A percentile compares a stretch with the other conserved stretches of the same genome.
Evolutionary conservation across 2,329 filamentous ascomycete genomes (phyloP).

Genomic region (Arthrobotrys sinensis): DNA sequence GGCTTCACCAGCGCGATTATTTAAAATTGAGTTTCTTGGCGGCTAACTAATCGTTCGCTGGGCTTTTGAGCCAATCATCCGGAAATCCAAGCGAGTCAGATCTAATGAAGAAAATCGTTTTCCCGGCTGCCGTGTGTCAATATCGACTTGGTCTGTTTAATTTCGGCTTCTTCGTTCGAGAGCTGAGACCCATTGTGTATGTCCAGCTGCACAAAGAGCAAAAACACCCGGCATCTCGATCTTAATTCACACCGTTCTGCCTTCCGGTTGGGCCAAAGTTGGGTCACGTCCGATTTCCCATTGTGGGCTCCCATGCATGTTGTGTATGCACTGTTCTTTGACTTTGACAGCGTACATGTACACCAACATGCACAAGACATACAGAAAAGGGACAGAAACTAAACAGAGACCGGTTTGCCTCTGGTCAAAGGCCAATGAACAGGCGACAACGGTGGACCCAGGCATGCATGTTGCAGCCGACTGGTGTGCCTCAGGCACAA

Average conservation of each 20-base stretch:
- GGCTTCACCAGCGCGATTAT: conserved; percentile 47
- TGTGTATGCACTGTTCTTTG: conserved; percentile 20
- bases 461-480: conserved; percentile 33
- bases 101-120: conserved; percentile 31
- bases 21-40: conserved; percentile 52
- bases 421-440: conserved; percentile 33
- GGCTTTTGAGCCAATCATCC: conserved; percentile 44
- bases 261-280: conserved; percentile 9
- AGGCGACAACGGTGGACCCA: conserved; percentile 6
- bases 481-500: conserved; percentile 27
- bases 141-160: conserved; percentile 34
- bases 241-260: background rate
- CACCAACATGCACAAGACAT: background rate
- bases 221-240: background rate
- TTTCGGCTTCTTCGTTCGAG: conserved; percentile 38
- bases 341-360: conserved; percentile 8
- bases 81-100: conserved; percentile 37
- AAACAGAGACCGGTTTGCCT: background rate
- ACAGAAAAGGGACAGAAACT: background rate
- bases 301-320: conserved; percentile 14
- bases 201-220: background rate
- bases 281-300: background rate
- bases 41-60: conserved; percentile 38
- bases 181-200: conserved; percentile 19
- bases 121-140: conserved; percentile 31